phyloP scores from a whole-genome alignment of 306 rosid species.

The Sphenostylis stenocarpa region DNA sequence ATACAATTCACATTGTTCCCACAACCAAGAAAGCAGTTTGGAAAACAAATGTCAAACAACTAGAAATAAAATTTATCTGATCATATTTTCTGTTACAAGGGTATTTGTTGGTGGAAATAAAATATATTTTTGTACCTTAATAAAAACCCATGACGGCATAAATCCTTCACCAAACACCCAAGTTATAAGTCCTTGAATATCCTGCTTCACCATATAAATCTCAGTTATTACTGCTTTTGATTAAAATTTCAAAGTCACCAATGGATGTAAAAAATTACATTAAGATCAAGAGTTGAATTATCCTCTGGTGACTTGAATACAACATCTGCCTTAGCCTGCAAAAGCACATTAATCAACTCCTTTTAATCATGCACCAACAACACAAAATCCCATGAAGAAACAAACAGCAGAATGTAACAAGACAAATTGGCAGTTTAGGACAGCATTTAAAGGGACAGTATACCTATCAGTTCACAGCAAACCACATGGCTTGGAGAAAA shows the following conservation, averaged over 20 bases:
- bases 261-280: slow-evolving; percentile 46
- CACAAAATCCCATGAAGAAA: slow-evolving; percentile 14
- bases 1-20: background rate
- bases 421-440: background rate
- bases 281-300: slow-evolving; percentile 69
- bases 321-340: slow-evolving; percentile 87
- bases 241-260: slow-evolving; percentile 20
- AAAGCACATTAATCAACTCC: slow-evolving; percentile 14
- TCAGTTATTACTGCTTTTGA: slow-evolving; percentile 5
- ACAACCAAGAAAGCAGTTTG: background rate
- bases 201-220: slow-evolving; percentile 52
- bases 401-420: slow-evolving; percentile 2
- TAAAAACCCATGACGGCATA: slow-evolving; percentile 95
- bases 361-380: background rate
- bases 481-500: background rate
- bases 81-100: background rate
- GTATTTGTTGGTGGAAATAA: background rate
- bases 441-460: background rate
- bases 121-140: slow-evolving; percentile 55
- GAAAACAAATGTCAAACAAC: background rate
- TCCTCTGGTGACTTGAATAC: slow-evolving; percentile 68
- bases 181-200: slow-evolving; percentile 87
- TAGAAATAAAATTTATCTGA: background rate
- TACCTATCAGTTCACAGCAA: background rate
- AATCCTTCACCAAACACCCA: slow-evolving; percentile 97